Evolutionary conservation across 73 alveolate genomes (phyloP).

Genomic region (Loxodes magnus): DNA sequence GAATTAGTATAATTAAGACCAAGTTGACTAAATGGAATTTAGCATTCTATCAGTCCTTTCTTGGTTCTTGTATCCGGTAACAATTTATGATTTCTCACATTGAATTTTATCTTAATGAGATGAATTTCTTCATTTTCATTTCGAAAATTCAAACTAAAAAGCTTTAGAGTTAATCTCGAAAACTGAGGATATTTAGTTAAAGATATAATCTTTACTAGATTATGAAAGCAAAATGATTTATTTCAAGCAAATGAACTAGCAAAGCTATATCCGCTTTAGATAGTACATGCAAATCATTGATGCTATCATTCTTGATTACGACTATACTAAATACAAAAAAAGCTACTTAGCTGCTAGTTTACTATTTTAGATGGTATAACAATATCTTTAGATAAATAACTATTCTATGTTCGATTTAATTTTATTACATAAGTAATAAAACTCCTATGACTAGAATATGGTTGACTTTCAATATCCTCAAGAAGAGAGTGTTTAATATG

Average conservation of each 20-base stretch:
- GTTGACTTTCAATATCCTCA: too few species aligned
- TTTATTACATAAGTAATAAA: too few species aligned
- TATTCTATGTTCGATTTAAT: too few species aligned
- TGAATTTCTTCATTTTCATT: conserved; percentile 3
- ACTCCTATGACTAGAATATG: too few species aligned
- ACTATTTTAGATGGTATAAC: too few species aligned
- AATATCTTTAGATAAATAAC: too few species aligned
- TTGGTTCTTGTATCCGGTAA: conserved; percentile 22
- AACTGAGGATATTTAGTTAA: too few species aligned
- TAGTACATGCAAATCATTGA: conserved; percentile 20
- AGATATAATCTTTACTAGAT: too few species aligned
- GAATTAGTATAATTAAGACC: conserved; percentile 35
- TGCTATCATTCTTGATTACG: conserved; percentile 16
- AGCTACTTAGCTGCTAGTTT: too few species aligned
- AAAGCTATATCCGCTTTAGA: conserved; percentile 21
- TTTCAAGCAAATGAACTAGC: conserved; percentile 15
- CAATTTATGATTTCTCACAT: conserved; percentile 22
- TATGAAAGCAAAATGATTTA: not conserved
- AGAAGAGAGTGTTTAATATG: too few species aligned
- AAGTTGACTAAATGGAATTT: conserved; percentile 20
- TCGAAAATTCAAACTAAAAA: too few species aligned
- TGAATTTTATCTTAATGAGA: conserved; percentile 35
- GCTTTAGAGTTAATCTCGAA: too few species aligned
- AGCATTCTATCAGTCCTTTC: conserved; percentile 2
- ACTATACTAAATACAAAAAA: conserved; percentile 5